Evolutionary conservation across 2,329 filamentous ascomycete species (phyloP), one percentile per base, ranked within the genome.

Genomic region (Amphichorda felina): DNA sequence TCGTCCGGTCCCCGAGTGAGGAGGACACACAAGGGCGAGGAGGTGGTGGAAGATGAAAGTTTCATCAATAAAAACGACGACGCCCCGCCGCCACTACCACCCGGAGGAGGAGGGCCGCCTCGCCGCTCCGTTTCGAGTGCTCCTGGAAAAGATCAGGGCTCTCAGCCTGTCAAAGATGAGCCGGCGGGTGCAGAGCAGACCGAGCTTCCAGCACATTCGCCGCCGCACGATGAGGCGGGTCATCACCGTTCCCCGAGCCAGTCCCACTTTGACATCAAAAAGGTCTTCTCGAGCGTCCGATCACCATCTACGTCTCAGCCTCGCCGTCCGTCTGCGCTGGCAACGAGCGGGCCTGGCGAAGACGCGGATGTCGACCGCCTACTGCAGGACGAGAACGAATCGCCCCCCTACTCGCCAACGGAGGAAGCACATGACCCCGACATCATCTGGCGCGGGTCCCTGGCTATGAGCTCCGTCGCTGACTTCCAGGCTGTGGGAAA

Each of bases 11-110:
- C 88, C 4, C 77, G 87, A 3, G 79, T 95, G 38, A 75, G 87
- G 48, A 78, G 84, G 45, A 95, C 89, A 2, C 89, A 96, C 63
- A 96, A 96, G 57, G 91, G 91, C 10, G 88, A 95, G 39, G 91
- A 96, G 53, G 58, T 94, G 13, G 71, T 96, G 13, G 87, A 89
- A 41, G 77, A 82, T 31, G 85, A 93, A 24, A 67, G 60, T n/a
- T 54, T 59, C 26, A 40, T 57, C n/a, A 38, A 36, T 27, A 40
- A 26, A 7, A 51, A 47, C 10, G 54, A 50, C 25, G 56, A 61
- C 17, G 49, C 51, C n/a, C 53, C 53, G 8, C 47, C 51, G 14
- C 56, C 57, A 8, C 40, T 11, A 36, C 36, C 27, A 33, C 37
- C 7, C 6, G 21, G 21, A 24, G 21, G 21, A 24, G 21, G 21